Conservation (phyloP, 2,329 filamentous ascomycete genomes). For the Curvularia hawaiiensis region DNA sequence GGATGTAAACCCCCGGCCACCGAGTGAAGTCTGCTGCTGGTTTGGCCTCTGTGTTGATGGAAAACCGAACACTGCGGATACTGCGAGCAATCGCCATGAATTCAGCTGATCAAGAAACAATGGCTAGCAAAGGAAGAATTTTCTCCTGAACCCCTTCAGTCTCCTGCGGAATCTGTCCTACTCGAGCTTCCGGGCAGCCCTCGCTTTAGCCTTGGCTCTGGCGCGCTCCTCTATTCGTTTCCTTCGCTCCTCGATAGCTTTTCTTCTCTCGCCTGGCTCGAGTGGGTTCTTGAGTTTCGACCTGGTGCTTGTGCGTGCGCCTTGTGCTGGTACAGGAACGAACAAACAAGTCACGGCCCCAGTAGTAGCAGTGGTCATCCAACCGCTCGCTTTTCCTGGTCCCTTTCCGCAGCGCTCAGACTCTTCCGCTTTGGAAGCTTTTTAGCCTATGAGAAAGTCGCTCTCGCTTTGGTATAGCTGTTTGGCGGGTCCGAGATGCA, state of each 20-base stretch:
- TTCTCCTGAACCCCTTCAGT: conserved; percentile 1
- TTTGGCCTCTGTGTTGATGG: not conserved
- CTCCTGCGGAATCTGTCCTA: not conserved
- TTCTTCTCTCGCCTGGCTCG: not conserved
- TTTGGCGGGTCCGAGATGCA: not conserved
- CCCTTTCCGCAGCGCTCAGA: not conserved
- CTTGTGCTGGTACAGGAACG: conserved; percentile 5
- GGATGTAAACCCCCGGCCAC: conserved; percentile 32
- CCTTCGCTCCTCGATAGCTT: conserved; percentile 5
- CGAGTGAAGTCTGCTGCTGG: conserved; percentile 22
- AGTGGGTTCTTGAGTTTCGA: not conserved
- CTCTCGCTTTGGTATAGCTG: conserved; percentile 2
- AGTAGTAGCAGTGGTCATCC: conserved; percentile 10
- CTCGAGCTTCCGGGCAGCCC: not conserved
- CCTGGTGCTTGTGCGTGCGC: not conserved
- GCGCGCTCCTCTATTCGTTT: conserved; percentile 2
- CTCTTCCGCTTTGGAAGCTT: conserved; percentile 1
- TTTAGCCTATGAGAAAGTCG: conserved; percentile 5
- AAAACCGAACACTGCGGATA: conserved; percentile 13
- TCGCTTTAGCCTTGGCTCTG: not conserved
- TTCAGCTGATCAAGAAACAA: not conserved
- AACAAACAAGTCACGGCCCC: conserved; percentile 3
- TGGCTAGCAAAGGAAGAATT: conserved; percentile 4
- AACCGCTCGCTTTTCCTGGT: not conserved
- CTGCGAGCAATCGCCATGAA: conserved; percentile 11